Evolutionary conservation across 225 moss, liverwort and hornwort species (phyloP).

Genomic region (Pseudoscleropodium purum): DNA sequence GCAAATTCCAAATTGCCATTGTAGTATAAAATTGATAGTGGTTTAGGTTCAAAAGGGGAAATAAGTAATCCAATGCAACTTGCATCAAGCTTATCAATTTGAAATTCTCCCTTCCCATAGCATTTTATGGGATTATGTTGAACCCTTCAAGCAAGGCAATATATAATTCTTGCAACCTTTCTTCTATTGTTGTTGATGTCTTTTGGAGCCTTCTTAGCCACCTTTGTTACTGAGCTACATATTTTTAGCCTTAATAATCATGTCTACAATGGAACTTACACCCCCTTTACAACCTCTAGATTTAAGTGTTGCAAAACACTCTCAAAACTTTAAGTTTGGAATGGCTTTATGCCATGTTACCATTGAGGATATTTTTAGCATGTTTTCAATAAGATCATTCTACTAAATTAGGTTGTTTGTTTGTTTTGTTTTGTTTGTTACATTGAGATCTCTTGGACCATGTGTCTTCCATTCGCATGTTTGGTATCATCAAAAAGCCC

Average conservation of each 20-base stretch:
- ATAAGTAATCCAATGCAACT: not conserved
- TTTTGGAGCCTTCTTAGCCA: rapidly evolving
- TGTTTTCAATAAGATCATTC: too few relatives aligned
- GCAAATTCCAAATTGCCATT: not conserved
- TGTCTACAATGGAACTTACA: not conserved
- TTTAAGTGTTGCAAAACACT: not conserved
- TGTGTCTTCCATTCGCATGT: too few relatives aligned
- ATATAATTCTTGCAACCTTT: not conserved
- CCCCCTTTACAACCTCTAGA: rapidly evolving
- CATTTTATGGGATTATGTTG: not conserved
- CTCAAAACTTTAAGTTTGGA: too few relatives aligned
- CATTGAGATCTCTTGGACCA: too few relatives aligned
- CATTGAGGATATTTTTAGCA: too few relatives aligned
- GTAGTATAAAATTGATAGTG: rapidly evolving
- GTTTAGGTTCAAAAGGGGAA: rapidly evolving
- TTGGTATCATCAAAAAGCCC: too few relatives aligned
- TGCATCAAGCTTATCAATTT: not conserved
- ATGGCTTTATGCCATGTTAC: too few relatives aligned
- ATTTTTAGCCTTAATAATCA: not conserved
- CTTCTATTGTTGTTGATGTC: not conserved
- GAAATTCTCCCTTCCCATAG: not conserved
- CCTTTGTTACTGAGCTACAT: rapidly evolving
- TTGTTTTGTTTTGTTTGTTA: too few relatives aligned
- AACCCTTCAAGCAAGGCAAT: not conserved
- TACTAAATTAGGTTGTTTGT: too few relatives aligned